Evolutionary conservation across 805 yeast species (phyloP), one percentile per base, ranked within the genome.

Genomic region (Ogataea paraovalis): DNA sequence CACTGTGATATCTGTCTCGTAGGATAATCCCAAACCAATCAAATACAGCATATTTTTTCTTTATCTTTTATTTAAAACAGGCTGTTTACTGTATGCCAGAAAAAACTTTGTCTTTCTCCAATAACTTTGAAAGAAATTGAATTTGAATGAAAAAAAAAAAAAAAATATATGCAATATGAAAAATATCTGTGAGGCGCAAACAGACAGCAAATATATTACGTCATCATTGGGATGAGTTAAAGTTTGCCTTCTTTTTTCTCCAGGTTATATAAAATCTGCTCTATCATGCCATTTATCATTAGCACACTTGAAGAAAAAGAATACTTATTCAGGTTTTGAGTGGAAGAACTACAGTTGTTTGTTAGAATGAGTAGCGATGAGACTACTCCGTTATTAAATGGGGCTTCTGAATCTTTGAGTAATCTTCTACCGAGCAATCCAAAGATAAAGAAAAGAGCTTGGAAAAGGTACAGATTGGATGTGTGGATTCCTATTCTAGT

Each of bases 1-100:
- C 14, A 92, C 97, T 0, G 98, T 91, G 61, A 92, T 90, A 64
- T 92, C 99, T 14, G 83, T 72, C 56, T 82, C 94, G 61, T 90
- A 83, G 3, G 97, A 88, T 41, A 92, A 78, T 3, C 99, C 99
- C 46, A 92, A 73, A 13, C 99, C 99, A 49, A 92, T 81, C 52
- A 92, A 76, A 65, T 92, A 94, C 41, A 92, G 73, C 98, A 94
- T 92, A 30, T 30, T 7, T 12, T 14, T 8, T 30, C 13, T 30
- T 5, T 30, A 5, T 14, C 34, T 30, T 7, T n/a, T n/a, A n/a
- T 25, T 25, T 10, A 25, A 10, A 25, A 25, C 10, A 25, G 28
- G 28, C 10, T 25, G 28, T 25, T 25, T n/a, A n/a, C n/a, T n/a
- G n/a, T n/a, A n/a, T n/a, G n/a, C n/a, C n/a, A n/a, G n/a, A n/a